These are phyloP conservation scores for Sporisorium iseilematis-ciliati DNA, from an alignment of 1,284 basidiomycete species.

Conservation along the genomic window DNA sequence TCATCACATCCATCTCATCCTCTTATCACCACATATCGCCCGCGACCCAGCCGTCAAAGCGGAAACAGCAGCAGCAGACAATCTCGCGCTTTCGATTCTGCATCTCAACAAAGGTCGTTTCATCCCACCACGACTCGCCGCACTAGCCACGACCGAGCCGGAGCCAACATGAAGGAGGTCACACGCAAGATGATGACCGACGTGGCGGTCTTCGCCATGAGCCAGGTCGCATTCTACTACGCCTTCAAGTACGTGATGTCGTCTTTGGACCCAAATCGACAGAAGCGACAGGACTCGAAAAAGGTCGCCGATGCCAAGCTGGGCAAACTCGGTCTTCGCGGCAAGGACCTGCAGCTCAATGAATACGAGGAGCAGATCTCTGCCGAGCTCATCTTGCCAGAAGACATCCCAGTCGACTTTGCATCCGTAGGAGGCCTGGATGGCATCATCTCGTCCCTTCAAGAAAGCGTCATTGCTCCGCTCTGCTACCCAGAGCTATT, in stretches of 20 bases:
- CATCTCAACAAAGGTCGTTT: no score
- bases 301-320: conserved; percentile 66
- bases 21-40: no score
- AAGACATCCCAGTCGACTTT: conserved; percentile 73
- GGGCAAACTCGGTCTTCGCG: conserved; percentile 62
- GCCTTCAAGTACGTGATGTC: conserved; percentile 71
- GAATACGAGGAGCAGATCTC: conserved; percentile 73
- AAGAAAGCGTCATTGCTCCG: conserved; percentile 96
- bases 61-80: no score
- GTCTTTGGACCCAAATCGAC: conserved; percentile 69
- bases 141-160: not conserved
- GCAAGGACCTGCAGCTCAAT: conserved; percentile 58
- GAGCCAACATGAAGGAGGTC: conserved; percentile 58
- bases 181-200: conserved; percentile 66
- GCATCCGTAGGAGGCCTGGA: conserved; percentile 92
- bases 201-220: conserved; percentile 63
- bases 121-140: not conserved
- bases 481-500: conserved; percentile 92
- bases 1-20: no score
- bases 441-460: conserved; percentile 86
- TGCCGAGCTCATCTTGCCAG: conserved; percentile 73
- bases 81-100: no score
- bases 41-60: no score
- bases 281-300: conserved; percentile 67
- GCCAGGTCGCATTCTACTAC: conserved; percentile 70